Conservation (phyloP, 2,329 filamentous ascomycete species). For the Pyrenochaeta sp. region DNA sequence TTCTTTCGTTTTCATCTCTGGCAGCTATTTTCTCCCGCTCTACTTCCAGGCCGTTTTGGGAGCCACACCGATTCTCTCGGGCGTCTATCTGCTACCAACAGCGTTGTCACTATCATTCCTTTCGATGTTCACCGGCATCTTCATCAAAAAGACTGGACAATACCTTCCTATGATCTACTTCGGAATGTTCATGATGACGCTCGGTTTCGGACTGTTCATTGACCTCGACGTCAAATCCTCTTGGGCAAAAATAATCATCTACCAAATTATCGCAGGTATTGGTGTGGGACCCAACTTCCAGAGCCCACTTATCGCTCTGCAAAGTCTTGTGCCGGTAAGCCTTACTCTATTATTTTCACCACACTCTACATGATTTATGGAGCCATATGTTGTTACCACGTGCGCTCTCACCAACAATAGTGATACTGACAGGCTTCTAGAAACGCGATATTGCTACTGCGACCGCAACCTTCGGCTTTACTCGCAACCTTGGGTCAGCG, state of each 20-base stretch:
- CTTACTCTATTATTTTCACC: not conserved
- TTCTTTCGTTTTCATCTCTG: slow-evolving; percentile 78
- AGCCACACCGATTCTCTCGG: slow-evolving; percentile 73
- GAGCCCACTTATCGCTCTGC: slow-evolving; percentile 72
- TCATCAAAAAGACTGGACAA: slow-evolving; percentile 57
- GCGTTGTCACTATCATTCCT: slow-evolving; percentile 72
- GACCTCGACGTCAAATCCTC: slow-evolving; percentile 41
- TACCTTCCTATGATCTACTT: slow-evolving; percentile 53
- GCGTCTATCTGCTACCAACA: slow-evolving; percentile 77
- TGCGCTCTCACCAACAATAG: too few species aligned
- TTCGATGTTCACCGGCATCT: slow-evolving; percentile 65
- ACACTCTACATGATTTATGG: too few species aligned
- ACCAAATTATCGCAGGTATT: slow-evolving; percentile 50
- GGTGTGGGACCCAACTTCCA: slow-evolving; percentile 74
- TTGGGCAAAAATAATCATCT: slow-evolving; percentile 52
- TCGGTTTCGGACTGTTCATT: slow-evolving; percentile 51
- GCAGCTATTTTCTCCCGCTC: slow-evolving; percentile 81
- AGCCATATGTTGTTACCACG: too few species aligned
- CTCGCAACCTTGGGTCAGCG: slow-evolving; percentile 73
- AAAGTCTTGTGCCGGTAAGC: slow-evolving; percentile 65
- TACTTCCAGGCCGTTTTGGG: slow-evolving; percentile 83
- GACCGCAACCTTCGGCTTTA: slow-evolving; percentile 72
- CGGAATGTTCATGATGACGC: slow-evolving; percentile 48
- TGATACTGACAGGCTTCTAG: slow-evolving; percentile 29
- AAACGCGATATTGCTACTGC: slow-evolving; percentile 72